Conservation (phyloP, 768 basidiomycete genomes). For the Leccinum incarnatum region DNA sequence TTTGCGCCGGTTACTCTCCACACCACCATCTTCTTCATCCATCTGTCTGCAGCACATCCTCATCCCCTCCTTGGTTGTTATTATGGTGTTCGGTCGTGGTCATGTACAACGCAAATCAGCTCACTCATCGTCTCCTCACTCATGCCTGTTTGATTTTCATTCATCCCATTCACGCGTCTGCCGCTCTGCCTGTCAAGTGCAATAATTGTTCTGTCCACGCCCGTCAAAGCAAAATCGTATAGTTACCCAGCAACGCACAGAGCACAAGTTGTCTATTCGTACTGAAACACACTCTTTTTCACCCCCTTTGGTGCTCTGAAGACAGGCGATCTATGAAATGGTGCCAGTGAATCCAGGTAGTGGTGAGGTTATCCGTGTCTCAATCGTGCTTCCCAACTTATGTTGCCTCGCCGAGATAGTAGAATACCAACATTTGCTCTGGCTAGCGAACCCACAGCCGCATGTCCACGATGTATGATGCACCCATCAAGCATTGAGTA, state of each 20-base stretch:
- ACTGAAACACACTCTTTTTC: conserved; percentile 22
- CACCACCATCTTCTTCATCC: conserved; percentile 22
- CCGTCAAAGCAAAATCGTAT: conserved; percentile 33
- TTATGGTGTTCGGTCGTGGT: conserved; percentile 37
- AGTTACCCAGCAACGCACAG: conserved; percentile 20
- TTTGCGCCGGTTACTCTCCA: conserved; percentile 23
- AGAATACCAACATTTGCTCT: not conserved
- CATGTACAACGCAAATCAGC: conserved; percentile 36
- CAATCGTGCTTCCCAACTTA: not conserved
- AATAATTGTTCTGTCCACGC: conserved; percentile 26
- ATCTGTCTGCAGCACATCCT: conserved; percentile 24
- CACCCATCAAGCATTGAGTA: conserved; percentile 12
- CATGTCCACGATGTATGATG: not conserved
- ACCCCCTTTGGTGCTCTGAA: conserved; percentile 12
- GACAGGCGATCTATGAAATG: not conserved
- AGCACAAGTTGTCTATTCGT: conserved; percentile 14
- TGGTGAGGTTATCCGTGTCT: conserved; percentile 11
- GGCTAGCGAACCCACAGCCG: not conserved
- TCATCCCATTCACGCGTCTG: conserved; percentile 15
- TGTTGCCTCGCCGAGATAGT: not conserved
- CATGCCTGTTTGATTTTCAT: conserved; percentile 29
- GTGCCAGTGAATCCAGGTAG: not conserved
- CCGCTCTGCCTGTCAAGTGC: conserved; percentile 29
- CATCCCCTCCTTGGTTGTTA: conserved; percentile 32
- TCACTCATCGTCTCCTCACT: conserved; percentile 27